Base-by-base conservation (phyloP, 306 rosid genomes). In the Myrica gale region DNA sequence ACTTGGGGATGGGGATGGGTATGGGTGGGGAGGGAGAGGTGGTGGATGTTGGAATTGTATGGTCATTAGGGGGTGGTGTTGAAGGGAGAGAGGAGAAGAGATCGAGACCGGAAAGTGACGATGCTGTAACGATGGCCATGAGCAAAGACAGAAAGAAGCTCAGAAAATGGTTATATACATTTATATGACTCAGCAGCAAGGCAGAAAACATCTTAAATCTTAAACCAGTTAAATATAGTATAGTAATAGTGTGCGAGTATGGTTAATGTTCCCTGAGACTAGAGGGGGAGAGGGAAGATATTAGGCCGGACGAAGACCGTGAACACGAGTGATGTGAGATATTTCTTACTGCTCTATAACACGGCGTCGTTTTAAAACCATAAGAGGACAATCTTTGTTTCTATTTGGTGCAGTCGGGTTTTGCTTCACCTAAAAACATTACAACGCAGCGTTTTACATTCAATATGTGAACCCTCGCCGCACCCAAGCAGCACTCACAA, bases 41-140 rank as follows among this genome's bases (percentile, higher is more conserved):
- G 6, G 79, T 42, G 0, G 78, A 66, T 20, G 79, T 23, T 37
- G 65, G 74, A 17, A 88, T 77, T 15, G 89, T 84, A 1, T 81
- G 87, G 65, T 90, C 87, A 42, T 88, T 86, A 23, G 84, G 80
- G 42, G 88, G 87, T 3, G 90, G 89, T 0, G 74, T 77, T 10
- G 98, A 76, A 4, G 98, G 97, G 69, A 94, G 79, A 5, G 97
- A 90, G 39, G 96, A 89, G 87, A 94, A 94, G 84, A 94, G 95
- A 80, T 87, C 88, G 13, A 78, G 46, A 9, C 87, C 88, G 3
- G 87, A 89, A 0, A 91, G 77, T 13, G 94, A 81, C 8, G 96
- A 82, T 5, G 97, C 90, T 5, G 90, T 76, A 62, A 87, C 76
- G 7, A 56, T 7, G 19, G 44, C 19, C 39, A n/a, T 44, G 21